Base-by-base conservation (phyloP, 2,329 filamentous ascomycete species). In the Colletotrichum coccodes region DNA sequence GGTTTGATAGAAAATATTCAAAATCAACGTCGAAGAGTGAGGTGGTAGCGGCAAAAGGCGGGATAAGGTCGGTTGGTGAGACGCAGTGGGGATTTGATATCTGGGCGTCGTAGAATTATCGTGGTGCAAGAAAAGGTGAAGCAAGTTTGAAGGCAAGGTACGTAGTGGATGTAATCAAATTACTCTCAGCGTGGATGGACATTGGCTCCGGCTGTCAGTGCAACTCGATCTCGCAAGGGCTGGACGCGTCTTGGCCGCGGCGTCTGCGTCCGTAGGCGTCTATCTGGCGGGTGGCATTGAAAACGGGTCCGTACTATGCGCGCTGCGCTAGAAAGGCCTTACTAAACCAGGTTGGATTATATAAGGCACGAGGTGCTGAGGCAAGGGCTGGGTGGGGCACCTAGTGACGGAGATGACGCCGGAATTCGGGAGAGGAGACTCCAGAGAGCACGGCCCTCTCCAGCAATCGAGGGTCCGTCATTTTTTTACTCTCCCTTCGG, bases 201-300 rank as follows among this genome's bases (percentile, higher is more conserved):
- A 42, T n/a, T 57, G 53, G 40, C 36, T 32, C 40, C 40, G n/a
- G 38, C 30, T 34, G 21, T 46, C 40, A 46, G 28, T 46, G 28
- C 16, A 46, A 30, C 56, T 47, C 28, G 56, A 59, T 47, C 56
- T 59, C 23, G n/a, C 16, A 40, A 34, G 54, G 28, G 23, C 40
- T 46, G 28, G 32, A 50, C 57, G 57, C 57, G 57, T 60, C 40
- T 59, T n/a, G 56, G 56, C n/a, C 30, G 42, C 16, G 56, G 57
- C 32, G 18, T 30, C 23, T 49, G 38, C 18, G 38, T 40, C n/a
- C n/a, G 40, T 46, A 23, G 57, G 57, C 42, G 28, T 32, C 28
- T 60, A 32, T 14, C 42, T 3, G 42, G 21, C 42, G 42, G 57
- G 57, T 50, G 32, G 57, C 57, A 60, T 38, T 16, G 30, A 30